Percentiles rank a stretch among this genome's conserved stretches.
phyloP scores from a whole-genome alignment of 148 eudicot species.

The Suaeda aralocaspica region DNA sequence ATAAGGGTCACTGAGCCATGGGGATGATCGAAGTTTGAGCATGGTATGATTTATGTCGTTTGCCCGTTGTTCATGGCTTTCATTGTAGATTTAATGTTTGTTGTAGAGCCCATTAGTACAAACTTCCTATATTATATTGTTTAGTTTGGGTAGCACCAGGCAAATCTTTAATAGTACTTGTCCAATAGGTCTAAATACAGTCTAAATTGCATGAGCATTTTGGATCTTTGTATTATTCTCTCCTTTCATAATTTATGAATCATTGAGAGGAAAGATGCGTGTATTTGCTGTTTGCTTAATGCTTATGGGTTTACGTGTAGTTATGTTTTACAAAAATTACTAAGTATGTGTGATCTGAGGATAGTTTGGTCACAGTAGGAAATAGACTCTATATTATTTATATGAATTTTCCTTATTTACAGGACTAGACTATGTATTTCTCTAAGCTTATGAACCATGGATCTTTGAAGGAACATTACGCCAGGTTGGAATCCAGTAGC shows the following conservation, averaged over 20 bases:
- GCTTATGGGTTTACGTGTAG: not conserved
- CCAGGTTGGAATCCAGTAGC: slow-evolving; percentile 63
- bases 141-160: not conserved
- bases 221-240: not conserved
- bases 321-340: no score
- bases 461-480: slow-evolving; percentile 39
- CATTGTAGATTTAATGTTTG: not conserved
- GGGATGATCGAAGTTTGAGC: slow-evolving; percentile 65
- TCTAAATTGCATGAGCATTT: not conserved
- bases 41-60: slow-evolving; percentile 35
- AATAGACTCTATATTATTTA: slow-evolving; percentile 2
- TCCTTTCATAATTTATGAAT: not conserved
- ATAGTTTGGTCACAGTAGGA: not conserved
- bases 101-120: not conserved
- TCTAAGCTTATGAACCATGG: slow-evolving; percentile 19
- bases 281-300: not conserved
- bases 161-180: not conserved
- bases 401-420: not conserved
- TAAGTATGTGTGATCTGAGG: not conserved
- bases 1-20: slow-evolving; percentile 80
- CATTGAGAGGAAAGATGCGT: not conserved
- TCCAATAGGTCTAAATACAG: not conserved
- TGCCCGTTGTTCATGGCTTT: not conserved
- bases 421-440: slow-evolving; percentile 14
- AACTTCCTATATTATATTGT: not conserved